phyloP scores from a whole-genome alignment of 768 basidiomycete genomes.

The Tulasnella sp. region DNA sequence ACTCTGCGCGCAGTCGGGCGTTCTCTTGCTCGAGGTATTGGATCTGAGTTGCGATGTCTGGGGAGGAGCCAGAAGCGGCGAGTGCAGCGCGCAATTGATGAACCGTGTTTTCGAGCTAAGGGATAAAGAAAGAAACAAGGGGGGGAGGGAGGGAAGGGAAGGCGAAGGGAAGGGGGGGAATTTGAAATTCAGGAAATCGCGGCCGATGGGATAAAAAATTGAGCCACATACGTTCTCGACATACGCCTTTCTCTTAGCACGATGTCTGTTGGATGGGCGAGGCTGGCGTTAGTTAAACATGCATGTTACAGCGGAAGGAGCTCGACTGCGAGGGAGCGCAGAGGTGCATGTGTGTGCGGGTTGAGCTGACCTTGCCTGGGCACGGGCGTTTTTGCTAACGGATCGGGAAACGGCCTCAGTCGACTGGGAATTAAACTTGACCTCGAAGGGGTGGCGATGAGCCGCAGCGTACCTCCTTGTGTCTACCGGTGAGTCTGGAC shows the following conservation, averaged over 20 bases:
- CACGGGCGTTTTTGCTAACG: constrained; percentile 32
- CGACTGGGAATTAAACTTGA: constrained; percentile 1
- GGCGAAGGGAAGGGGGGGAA: not conserved
- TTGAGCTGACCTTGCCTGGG: constrained; percentile 28
- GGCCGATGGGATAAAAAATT: not conserved
- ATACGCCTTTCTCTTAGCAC: constrained; percentile 34
- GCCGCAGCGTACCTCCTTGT: constrained; percentile 9
- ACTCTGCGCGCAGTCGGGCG: constrained; percentile 30
- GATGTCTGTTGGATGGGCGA: constrained; percentile 19
- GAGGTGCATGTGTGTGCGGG: not conserved
- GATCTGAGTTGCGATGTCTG: constrained; percentile 14
- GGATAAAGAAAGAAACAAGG: not conserved
- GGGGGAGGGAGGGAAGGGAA: too few species aligned
- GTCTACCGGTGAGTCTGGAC: constrained; percentile 1
- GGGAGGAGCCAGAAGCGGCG: constrained; percentile 17
- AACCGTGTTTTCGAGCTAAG: constrained; percentile 30
- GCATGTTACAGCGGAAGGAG: not conserved
- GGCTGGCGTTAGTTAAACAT: not conserved
- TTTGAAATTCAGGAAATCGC: constrained; percentile 15
- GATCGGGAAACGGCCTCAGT: not conserved
- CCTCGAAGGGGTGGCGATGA: not conserved
- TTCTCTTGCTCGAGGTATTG: constrained; percentile 30
- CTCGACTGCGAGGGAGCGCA: constrained; percentile 1
- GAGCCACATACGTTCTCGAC: constrained; percentile 31
- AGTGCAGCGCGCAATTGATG: constrained; percentile 30